Base-by-base conservation (phyloP, 345 rosid species). In the Cardamine occulta region DNA sequence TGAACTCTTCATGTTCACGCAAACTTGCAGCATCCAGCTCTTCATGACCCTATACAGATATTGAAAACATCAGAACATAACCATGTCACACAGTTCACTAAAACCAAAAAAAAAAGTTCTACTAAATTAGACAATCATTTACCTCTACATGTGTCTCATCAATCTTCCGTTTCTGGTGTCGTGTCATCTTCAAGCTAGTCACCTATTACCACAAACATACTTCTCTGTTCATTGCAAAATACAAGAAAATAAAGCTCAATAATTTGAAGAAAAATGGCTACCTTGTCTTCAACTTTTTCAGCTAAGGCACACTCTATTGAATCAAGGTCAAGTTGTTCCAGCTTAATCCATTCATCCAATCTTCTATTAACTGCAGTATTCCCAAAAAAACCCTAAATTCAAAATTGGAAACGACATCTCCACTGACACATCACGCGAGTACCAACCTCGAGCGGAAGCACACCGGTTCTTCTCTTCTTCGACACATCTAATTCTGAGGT, bases 71-170 rank as follows among this genome's bases (percentile, higher is more conserved):
- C 56, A 68, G 7, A 57, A 17, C n/a, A 63, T 14, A 53, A 1
- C 17, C 24, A 23, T 0, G 8, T 18, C 67, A 26, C 79, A 58
- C 8, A 18, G 7, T 24, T 47, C 79, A 34, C 26, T 44, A 15
- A 28, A 72, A 44, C n/a, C n/a, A 24, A 53, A 23, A 32, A 44
- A 56, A 28, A 29, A 52, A 28, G 2, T 42, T 7, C 7, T 32
- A 6, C 37, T 53, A 23, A 44, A 8, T 21, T 34, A 66, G 10
- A 7, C 51, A 31, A 68, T 63, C 63, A 71, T 76, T 51, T 63
- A 93, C 98, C 88, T 96, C 98, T 2, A 93, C 98, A 64, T 95
- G 99, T 3, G 98, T 96, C 85, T 96, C 99, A 73, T 96, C 99
- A 77, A 96, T 96, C 87, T 96, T 96, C 49, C 98, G 87, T 68